Percentiles rank a stretch among this genome's conserved stretches.
phyloP scores from a whole-genome alignment of 2,329 filamentous ascomycete genomes.

The Diaporthe destruens region DNA sequence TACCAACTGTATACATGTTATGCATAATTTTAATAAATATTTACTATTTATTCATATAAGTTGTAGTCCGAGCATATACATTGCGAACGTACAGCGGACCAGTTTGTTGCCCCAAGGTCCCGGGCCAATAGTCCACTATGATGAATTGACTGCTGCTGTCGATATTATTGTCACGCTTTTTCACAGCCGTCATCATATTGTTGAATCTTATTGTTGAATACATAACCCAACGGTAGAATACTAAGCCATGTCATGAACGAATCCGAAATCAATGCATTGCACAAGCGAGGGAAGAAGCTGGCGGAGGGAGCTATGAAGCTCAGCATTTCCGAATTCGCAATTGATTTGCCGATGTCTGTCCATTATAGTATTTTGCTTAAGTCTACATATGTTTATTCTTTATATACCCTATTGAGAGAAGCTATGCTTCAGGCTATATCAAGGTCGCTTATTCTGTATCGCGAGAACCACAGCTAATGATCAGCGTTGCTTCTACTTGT shows the following conservation, averaged over 20 bases:
- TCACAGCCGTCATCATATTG: conserved; percentile 43
- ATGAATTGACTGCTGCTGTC: conserved; percentile 43
- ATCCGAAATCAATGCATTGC: conserved; percentile 47
- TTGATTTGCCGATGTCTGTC: conserved; percentile 46
- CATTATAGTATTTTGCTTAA: conserved; percentile 41
- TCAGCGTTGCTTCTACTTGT: not conserved
- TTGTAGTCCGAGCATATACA: conserved; percentile 43
- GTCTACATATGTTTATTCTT: no score
- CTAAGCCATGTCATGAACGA: conserved; percentile 45
- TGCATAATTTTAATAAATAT: no score
- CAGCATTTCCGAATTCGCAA: conserved; percentile 14
- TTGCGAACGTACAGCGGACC: conserved; percentile 44
- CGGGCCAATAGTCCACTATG: conserved; percentile 47
- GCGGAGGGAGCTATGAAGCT: conserved; percentile 44
- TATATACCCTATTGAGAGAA: no score
- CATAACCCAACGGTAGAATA: conserved; percentile 45
- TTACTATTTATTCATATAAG: no score
- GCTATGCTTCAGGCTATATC: no score
- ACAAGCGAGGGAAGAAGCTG: conserved; percentile 39
- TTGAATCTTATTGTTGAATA: no score
- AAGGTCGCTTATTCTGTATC: no score
- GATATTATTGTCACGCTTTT: conserved; percentile 40
- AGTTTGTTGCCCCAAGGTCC: conserved; percentile 40
- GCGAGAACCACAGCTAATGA: not conserved
- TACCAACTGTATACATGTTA: no score